These are phyloP conservation scores for Cyberlindnera sargentensis DNA, from an alignment of 805 yeast genomes.

Conservation along the genomic window DNA sequence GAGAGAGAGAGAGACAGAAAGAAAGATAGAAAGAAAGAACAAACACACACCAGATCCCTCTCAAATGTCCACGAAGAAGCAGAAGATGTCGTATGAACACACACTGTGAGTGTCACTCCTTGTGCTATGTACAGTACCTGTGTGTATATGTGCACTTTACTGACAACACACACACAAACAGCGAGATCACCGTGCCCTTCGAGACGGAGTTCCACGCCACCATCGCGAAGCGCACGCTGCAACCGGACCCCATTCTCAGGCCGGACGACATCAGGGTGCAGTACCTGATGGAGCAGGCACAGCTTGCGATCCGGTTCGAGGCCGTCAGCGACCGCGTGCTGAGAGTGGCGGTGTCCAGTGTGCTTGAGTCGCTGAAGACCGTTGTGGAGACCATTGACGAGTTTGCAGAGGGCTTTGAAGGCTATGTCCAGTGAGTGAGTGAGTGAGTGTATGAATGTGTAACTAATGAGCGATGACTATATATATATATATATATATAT, in stretches of 20 bases:
- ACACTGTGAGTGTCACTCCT: slow-evolving; percentile 8
- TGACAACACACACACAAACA: slow-evolving; percentile 3
- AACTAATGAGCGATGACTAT: too few relatives aligned
- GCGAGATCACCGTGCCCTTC: slow-evolving; percentile 58
- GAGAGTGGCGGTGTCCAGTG: slow-evolving; percentile 78
- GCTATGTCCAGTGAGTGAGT: too few relatives aligned
- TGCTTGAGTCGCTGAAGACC: slow-evolving; percentile 70
- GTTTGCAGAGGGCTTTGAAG: slow-evolving; percentile 31
- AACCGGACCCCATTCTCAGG: slow-evolving; percentile 78
- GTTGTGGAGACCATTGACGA: slow-evolving; percentile 76
- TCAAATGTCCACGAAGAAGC: slow-evolving; percentile 6
- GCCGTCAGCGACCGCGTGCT: slow-evolving; percentile 69
- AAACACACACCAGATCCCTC: background rate
- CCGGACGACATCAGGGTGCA: slow-evolving; percentile 53
- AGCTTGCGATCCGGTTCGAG: slow-evolving; percentile 41
- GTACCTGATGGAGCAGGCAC: slow-evolving; percentile 30
- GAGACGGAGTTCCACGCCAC: slow-evolving; percentile 48
- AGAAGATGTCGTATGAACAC: slow-evolving; percentile 13
- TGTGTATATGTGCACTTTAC: too few relatives aligned
- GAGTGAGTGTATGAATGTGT: too few relatives aligned
- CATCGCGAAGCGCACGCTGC: slow-evolving; percentile 53
- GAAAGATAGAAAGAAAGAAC: background rate
- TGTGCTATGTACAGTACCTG: too few relatives aligned
- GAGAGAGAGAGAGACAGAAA: background rate
- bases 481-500: too few relatives aligned